A percentile compares a stretch with the other conserved stretches of the same genome.
Evolutionary conservation across 192 early-diverging fungal species (phyloP).

Genomic region (Podila verticillata): DNA sequence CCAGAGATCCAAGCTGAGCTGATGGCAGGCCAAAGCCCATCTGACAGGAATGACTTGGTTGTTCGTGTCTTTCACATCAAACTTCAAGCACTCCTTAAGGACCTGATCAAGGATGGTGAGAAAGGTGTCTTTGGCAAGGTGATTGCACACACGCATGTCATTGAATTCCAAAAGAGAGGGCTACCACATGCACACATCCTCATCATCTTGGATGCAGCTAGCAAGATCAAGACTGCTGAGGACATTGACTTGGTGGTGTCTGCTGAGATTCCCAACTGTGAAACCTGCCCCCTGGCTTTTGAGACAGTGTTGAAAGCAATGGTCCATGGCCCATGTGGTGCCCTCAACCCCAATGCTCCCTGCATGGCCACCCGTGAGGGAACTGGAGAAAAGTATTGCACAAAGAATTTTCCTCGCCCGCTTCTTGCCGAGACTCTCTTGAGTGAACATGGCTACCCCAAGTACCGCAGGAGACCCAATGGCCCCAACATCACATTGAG

Average conservation of each 20-base stretch:
- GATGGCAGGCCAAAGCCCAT: not conserved
- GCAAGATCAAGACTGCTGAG: conserved; percentile 1
- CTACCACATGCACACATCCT: conserved; percentile 41
- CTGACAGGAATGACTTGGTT: conserved; percentile 23
- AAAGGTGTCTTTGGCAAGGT: conserved; percentile 13
- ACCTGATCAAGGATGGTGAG: conserved; percentile 7
- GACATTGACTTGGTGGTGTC: conserved; percentile 19
- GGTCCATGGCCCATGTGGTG: conserved; percentile 38
- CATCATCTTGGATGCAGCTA: not conserved
- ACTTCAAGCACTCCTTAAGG: conserved; percentile 26
- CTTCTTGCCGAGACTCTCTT: conserved; percentile 7
- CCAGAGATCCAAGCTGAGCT: conserved; percentile 5
- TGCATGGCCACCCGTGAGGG: not conserved
- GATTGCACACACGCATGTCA: conserved; percentile 8
- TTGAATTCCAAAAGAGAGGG: conserved; percentile 45
- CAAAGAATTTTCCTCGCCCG: conserved; percentile 30
- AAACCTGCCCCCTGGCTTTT: conserved; percentile 1
- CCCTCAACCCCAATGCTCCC: not conserved
- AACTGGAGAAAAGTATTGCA: conserved; percentile 20
- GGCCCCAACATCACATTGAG: not conserved
- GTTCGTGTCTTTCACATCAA: conserved; percentile 36
- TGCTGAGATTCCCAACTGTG: conserved; percentile 20
- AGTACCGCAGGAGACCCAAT: conserved; percentile 19
- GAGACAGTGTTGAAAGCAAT: conserved; percentile 11
- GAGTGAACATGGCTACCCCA: conserved; percentile 33